Conservation (phyloP, 2,329 filamentous ascomycete species). For the Ceratocystis smalleyi region DNA sequence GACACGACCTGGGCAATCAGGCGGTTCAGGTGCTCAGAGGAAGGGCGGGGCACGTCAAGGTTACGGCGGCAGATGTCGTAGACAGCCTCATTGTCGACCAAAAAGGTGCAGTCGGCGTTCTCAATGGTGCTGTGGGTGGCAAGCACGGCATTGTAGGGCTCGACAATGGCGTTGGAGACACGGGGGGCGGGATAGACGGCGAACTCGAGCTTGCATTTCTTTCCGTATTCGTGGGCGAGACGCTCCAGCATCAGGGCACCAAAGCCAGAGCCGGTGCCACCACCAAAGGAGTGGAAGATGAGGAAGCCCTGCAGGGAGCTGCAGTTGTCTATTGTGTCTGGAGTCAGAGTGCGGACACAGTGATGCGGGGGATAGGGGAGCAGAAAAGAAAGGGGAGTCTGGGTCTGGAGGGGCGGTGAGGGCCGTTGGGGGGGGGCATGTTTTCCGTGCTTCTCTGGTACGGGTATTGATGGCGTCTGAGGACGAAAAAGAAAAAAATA, state of each 20-base stretch:
- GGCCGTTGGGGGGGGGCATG: not conserved
- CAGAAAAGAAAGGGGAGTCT: not conserved
- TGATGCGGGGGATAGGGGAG: not conserved
- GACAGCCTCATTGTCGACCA: slow-evolving; percentile 60
- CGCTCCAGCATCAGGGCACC: slow-evolving; percentile 57
- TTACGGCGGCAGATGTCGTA: slow-evolving; percentile 62
- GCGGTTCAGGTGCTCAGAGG: slow-evolving; percentile 57
- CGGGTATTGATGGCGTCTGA: not conserved
- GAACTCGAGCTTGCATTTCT: slow-evolving; percentile 66
- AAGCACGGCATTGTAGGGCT: slow-evolving; percentile 60
- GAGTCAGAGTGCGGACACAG: slow-evolving; percentile 18
- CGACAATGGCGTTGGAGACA: slow-evolving; percentile 54
- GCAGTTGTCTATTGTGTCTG: slow-evolving; percentile 46
- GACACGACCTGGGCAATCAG: slow-evolving; percentile 60
- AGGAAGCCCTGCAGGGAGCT: slow-evolving; percentile 57
- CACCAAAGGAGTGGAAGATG: slow-evolving; percentile 61
- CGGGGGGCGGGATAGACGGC: slow-evolving; percentile 56
- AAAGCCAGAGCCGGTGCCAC: slow-evolving; percentile 58
- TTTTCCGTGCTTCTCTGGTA: not conserved
- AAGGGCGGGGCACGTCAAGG: slow-evolving; percentile 52
- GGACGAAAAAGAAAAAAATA: not conserved
- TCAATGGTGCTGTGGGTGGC: slow-evolving; percentile 62
- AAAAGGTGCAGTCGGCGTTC: slow-evolving; percentile 66
- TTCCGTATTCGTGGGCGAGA: slow-evolving; percentile 57
- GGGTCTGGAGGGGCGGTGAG: slow-evolving; percentile 7